Percentiles rank a stretch among this genome's conserved stretches.
These are phyloP conservation scores for Rhododendron williamsianum DNA, from an alignment of 148 eudicot species.

Conservation along the genomic window DNA sequence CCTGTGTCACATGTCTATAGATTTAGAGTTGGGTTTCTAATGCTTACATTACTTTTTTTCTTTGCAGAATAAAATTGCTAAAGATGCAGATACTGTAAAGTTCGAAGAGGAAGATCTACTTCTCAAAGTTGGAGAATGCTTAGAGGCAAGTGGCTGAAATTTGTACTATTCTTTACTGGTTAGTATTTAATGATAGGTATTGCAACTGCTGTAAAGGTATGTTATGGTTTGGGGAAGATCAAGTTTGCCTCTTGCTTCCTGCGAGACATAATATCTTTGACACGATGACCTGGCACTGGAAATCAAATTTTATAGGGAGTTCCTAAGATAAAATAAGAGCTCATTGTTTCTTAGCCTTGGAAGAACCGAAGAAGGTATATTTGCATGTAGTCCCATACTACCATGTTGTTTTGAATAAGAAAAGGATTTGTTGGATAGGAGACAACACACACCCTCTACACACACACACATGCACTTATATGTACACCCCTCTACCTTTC, in stretches of 20 bases:
- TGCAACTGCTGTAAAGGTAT: background rate
- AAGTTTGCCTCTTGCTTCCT: background rate
- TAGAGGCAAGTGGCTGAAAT: conserved; percentile 62
- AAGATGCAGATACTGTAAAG: conserved; percentile 51
- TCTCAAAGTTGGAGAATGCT: conserved; percentile 79
- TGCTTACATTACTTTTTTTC: background rate
- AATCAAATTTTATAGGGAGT: background rate
- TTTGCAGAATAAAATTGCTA: conserved; percentile 64
- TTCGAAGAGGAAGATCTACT: conserved; percentile 79
- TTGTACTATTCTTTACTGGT: background rate
- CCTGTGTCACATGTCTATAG: background rate
- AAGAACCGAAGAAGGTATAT: background rate
- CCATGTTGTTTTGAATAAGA: conserved; percentile 2
- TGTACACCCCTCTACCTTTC: background rate
- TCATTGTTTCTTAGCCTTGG: background rate
- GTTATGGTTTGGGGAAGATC: background rate
- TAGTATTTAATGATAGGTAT: background rate
- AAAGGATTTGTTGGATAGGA: background rate
- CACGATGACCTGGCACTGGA: background rate
- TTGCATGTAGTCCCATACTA: background rate
- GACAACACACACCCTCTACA: background rate
- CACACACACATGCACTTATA: background rate
- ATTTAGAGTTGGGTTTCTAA: background rate
- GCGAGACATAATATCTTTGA: background rate
- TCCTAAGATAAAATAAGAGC: background rate